Evolutionary conservation across 495 filamentous ascomycete genomes (phyloP).

Genomic region (Penicillium maclennaniae): DNA sequence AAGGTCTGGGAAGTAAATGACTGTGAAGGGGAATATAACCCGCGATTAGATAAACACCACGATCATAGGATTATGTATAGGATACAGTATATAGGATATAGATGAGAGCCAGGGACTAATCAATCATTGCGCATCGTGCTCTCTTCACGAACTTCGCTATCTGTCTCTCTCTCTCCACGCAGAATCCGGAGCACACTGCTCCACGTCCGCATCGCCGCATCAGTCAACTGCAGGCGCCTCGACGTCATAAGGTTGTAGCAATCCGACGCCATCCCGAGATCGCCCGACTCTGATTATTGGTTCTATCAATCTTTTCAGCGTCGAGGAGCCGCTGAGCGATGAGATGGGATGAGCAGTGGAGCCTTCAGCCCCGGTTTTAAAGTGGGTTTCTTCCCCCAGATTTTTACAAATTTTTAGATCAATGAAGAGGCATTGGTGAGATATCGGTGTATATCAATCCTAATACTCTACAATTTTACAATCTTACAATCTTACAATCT

Average conservation of each 20-base stretch:
- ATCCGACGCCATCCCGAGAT: constrained; percentile 14
- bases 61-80: no score
- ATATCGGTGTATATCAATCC: no score
- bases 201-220: constrained; percentile 3
- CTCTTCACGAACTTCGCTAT: no score
- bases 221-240: constrained; percentile 1
- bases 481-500: no score
- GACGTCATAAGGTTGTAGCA: constrained; percentile 36
- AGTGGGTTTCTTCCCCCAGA: constrained; percentile 8
- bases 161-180: background rate
- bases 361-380: constrained; percentile 9
- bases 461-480: no score
- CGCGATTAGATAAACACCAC: no score
- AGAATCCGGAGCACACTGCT: constrained; percentile 17
- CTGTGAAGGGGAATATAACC: constrained; percentile 3
- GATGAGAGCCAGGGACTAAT: no score
- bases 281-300: constrained; percentile 16
- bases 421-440: no score
- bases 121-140: no score
- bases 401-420: background rate
- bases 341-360: background rate
- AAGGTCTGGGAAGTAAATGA: constrained; percentile 8
- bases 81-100: background rate
- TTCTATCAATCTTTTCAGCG: background rate
- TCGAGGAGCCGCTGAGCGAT: background rate